Base-by-base conservation (phyloP, 306 rosid genomes). In the Datisca glomerata region DNA sequence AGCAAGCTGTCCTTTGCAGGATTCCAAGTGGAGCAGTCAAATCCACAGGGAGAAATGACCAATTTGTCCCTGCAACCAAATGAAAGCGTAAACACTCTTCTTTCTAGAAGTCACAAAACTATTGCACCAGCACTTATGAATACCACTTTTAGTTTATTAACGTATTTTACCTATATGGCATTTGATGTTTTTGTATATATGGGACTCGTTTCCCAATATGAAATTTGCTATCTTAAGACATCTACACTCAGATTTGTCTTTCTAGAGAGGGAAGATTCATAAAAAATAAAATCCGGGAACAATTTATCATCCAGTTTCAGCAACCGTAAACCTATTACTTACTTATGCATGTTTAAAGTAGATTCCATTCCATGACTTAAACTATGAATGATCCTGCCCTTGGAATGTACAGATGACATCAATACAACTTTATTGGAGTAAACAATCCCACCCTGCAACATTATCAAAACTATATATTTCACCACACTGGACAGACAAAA, bases 371-470 rank as follows among this genome's bases (percentile, higher is more conserved):
- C 84, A 45, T 63, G 75, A 66, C 68, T 73, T 48, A 41, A 66
- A 56, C 69, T 47, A 56, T 61, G 73, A 57, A 78, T 52, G 43
- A 70, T 37, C 73, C 48, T 41, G 63, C 72, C 59, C 65, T 81
- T 78, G 45, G 84, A 79, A 48, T 63, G 58, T 49, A 76, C 35
- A 50, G 84, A 78, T 10, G 96, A 70, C 84, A 81, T 60, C 24
- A 81, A 49, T 35, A 78, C 37, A 58, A 86, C 73, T 59, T 69
- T 59, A 65, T 86, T 86, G 33, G 94, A 75, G 76, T 86, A 86
- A 59, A 86, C 75, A 55, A 86, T 51, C 50, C 96, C 96, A 32
- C 94, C 96, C 92, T 81, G 84, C 36, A 68, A 66, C 61, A 55
- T 66, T 24, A 21, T 36, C 54, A 12, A 34, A 41, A 70, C 4